Percentiles rank a stretch among this genome's conserved stretches.
Evolutionary conservation across 306 rosid genomes (phyloP).

Genomic region (Morella rubra): DNA sequence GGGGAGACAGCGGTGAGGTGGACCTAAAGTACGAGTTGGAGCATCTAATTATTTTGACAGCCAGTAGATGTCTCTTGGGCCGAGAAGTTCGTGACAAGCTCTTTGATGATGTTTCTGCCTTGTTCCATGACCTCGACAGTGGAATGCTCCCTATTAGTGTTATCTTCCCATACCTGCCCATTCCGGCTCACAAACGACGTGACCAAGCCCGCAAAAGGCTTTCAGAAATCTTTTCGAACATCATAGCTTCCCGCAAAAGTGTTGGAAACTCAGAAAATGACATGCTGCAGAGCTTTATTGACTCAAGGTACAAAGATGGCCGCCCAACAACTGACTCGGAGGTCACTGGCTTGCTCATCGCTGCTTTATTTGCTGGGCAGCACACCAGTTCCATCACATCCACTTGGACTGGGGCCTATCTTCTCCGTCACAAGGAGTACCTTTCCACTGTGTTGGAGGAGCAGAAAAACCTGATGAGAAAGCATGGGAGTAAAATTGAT

Average conservation of each 20-base stretch:
- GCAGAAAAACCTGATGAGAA: constrained; percentile 64
- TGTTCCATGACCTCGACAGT: constrained; percentile 94
- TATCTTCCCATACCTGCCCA: constrained; percentile 84
- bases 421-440: constrained; percentile 62
- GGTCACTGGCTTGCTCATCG: constrained; percentile 91
- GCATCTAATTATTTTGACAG: constrained; percentile 88
- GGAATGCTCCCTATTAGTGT: constrained; percentile 90
- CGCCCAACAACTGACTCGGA: constrained; percentile 84
- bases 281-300: constrained; percentile 93
- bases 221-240: constrained; percentile 61
- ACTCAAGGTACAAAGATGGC: constrained; percentile 91
- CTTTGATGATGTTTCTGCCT: constrained; percentile 85
- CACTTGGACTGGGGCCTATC: constrained; percentile 96
- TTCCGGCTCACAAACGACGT: constrained; percentile 91
- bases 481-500: constrained; percentile 75
- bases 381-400: constrained; percentile 97
- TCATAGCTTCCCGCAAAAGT: constrained; percentile 69
- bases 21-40: constrained; percentile 95
- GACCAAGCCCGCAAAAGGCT: constrained; percentile 84
- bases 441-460: constrained; percentile 71
- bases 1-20: constrained; percentile 95
- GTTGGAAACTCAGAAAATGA: constrained; percentile 66
- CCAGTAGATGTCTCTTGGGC: constrained; percentile 94
- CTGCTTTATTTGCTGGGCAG: constrained; percentile 86
- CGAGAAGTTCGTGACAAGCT: constrained; percentile 94